Conservation (phyloP, 2,329 filamentous ascomycete species). For the Lasiodiplodia sp. region DNA sequence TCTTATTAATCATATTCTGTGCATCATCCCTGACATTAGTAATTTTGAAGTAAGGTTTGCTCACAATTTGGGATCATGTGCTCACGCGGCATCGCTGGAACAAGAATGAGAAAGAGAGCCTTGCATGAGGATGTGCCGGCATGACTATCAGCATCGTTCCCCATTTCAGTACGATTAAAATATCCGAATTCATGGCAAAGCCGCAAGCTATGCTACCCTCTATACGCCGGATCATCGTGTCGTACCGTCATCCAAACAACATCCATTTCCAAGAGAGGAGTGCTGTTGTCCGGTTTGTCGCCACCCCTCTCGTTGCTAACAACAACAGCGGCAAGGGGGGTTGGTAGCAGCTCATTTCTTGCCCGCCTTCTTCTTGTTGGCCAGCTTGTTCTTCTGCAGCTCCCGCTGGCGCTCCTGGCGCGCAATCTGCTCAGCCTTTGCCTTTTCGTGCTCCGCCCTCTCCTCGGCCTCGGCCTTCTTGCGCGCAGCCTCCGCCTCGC, state of each 20-base stretch:
- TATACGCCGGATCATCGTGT: conserved; percentile 9
- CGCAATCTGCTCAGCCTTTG: conserved; percentile 57
- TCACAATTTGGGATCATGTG: neutral
- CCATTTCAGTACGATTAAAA: neutral
- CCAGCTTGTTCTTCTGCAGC: conserved; percentile 55
- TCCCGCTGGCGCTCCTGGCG: conserved; percentile 57
- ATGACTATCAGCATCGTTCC: neutral
- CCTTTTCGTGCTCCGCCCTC: conserved; percentile 64
- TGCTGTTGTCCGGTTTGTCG: neutral
- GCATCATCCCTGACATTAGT: neutral
- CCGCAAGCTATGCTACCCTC: conserved; percentile 25
- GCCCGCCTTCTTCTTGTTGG: conserved; percentile 30
- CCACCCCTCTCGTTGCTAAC: neutral
- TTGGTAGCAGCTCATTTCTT: conserved; percentile 22
- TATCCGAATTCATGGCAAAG: conserved; percentile 12
- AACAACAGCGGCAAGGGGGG: neutral
- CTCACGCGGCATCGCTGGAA: neutral
- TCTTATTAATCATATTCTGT: neutral
- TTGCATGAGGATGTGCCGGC: neutral
- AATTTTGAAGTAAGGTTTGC: neutral
- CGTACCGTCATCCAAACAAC: conserved; percentile 20
- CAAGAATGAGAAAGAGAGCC: neutral
- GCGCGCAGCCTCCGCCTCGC: conserved; percentile 81
- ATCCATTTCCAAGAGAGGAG: conserved; percentile 1
- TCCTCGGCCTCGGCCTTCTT: conserved; percentile 73